Percentiles rank a stretch among this genome's conserved stretches.
These are phyloP conservation scores for Ajuga reptans DNA, from an alignment of 305 asterid genomes.

Conservation along the genomic window DNA sequence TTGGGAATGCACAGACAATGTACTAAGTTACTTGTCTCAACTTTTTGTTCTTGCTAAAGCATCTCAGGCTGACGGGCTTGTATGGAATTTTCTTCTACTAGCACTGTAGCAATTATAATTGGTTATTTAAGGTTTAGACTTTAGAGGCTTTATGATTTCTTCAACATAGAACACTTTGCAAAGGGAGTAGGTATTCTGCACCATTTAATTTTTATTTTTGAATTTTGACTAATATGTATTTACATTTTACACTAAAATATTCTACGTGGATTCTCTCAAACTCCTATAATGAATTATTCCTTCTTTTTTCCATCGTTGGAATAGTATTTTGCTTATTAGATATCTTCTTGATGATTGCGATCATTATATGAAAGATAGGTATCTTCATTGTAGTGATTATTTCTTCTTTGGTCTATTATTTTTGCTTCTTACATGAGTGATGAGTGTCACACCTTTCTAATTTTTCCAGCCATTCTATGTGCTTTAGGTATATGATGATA, in stretches of 20 bases:
- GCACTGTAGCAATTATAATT: not conserved
- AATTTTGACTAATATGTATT: not conserved
- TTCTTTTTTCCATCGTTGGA: not conserved
- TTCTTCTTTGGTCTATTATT: constrained; percentile 4
- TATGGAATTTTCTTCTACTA: not conserved
- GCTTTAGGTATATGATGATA: constrained; percentile 64
- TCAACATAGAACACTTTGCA: not conserved
- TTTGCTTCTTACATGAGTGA: constrained; percentile 10
- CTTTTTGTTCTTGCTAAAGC: not conserved
- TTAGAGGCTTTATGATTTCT: not conserved
- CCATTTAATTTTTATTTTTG: not conserved
- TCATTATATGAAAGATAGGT: constrained; percentile 31
- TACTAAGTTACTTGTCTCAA: not conserved
- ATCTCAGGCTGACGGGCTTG: not conserved
- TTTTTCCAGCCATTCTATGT: constrained; percentile 19
- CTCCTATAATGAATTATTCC: not conserved
- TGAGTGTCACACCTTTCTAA: constrained; percentile 4
- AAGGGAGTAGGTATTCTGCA: not conserved
- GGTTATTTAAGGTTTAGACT: not conserved
- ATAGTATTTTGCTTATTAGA: not conserved
- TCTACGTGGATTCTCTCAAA: not conserved
- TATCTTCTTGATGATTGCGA: constrained; percentile 5
- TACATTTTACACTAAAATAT: not conserved
- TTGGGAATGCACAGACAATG: not conserved
- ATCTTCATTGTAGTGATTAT: not conserved